These are phyloP conservation scores for Phytophthora agathidicida DNA, from an alignment of 352 stramenopile species.

Conservation along the genomic window DNA sequence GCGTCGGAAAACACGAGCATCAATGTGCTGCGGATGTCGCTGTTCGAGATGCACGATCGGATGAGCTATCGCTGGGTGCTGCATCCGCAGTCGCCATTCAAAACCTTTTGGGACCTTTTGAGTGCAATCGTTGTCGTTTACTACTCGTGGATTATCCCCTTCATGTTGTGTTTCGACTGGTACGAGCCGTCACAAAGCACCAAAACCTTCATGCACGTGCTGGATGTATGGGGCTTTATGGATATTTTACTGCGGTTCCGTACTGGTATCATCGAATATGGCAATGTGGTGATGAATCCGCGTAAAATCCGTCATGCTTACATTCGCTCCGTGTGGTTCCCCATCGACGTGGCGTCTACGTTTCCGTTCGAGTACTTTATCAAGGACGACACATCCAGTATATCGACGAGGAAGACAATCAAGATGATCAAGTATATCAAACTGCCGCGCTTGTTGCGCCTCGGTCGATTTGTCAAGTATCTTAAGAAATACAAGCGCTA, in stretches of 20 bases:
- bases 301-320: conserved; percentile 51
- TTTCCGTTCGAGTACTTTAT: conserved; percentile 69
- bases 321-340: conserved; percentile 63
- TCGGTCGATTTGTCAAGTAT: conserved; percentile 66
- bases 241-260: conserved; percentile 65
- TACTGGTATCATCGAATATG: conserved; percentile 65
- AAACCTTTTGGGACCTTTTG: conserved; percentile 63
- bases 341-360: conserved; percentile 60
- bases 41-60: conserved; percentile 62
- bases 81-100: conserved; percentile 55
- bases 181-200: conserved; percentile 37
- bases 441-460: conserved; percentile 56
- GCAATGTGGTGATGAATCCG: conserved; percentile 62
- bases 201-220: conserved; percentile 46
- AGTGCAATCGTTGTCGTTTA: conserved; percentile 64
- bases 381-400: conserved; percentile 28
- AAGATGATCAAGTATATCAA: conserved; percentile 84
- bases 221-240: conserved; percentile 56
- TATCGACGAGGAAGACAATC: conserved; percentile 69
- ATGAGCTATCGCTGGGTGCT: conserved; percentile 55
- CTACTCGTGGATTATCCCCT: conserved; percentile 78
- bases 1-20: conserved; percentile 30
- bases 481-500: conserved; percentile 68
- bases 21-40: conserved; percentile 72
- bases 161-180: conserved; percentile 78